phyloP scores from a whole-genome alignment of 1,139 yeast genomes.

The Lodderomyces oxycetoniae region DNA sequence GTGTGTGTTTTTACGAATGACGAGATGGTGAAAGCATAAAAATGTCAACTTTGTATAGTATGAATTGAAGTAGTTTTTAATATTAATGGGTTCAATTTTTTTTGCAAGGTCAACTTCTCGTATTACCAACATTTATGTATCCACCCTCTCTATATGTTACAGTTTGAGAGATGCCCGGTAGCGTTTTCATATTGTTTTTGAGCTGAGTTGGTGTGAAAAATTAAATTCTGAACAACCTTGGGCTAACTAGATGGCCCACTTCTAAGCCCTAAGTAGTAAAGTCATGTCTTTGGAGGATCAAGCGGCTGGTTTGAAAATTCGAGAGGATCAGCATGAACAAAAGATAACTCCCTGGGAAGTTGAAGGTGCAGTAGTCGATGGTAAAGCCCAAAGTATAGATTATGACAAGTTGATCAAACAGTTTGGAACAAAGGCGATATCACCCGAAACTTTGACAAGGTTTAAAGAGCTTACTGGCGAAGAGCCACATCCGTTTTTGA shows the following conservation, averaged over 20 bases:
- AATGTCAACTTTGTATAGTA: slow-evolving; percentile 5
- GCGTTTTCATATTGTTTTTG: too few species aligned
- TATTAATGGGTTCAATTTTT: slow-evolving; percentile 9
- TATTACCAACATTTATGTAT: too few species aligned
- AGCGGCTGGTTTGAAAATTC: slow-evolving; percentile 19
- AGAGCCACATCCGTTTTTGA: slow-evolving; percentile 86
- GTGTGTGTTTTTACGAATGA: too few species aligned
- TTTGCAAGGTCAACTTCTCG: too few species aligned
- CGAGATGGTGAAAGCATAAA: slow-evolving; percentile 1
- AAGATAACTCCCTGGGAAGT: slow-evolving; percentile 97
- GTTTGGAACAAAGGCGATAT: slow-evolving; percentile 80
- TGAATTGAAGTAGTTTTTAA: slow-evolving; percentile 2
- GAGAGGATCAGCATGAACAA: slow-evolving; percentile 45
- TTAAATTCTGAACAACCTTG: background rate
- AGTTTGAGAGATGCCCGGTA: too few species aligned
- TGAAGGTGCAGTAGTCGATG: slow-evolving; percentile 96
- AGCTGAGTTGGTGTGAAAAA: slow-evolving; percentile 2
- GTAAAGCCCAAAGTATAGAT: slow-evolving; percentile 82
- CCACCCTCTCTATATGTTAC: too few species aligned
- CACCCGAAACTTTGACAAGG: slow-evolving; percentile 65
- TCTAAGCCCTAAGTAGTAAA: background rate
- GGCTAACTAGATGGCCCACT: background rate
- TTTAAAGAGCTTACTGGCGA: slow-evolving; percentile 82
- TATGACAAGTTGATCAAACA: slow-evolving; percentile 80
- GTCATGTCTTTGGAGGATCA: slow-evolving; percentile 21